Evolutionary conservation across 2,329 filamentous ascomycete species (phyloP).

Genomic region (Penicillium brasilianum): DNA sequence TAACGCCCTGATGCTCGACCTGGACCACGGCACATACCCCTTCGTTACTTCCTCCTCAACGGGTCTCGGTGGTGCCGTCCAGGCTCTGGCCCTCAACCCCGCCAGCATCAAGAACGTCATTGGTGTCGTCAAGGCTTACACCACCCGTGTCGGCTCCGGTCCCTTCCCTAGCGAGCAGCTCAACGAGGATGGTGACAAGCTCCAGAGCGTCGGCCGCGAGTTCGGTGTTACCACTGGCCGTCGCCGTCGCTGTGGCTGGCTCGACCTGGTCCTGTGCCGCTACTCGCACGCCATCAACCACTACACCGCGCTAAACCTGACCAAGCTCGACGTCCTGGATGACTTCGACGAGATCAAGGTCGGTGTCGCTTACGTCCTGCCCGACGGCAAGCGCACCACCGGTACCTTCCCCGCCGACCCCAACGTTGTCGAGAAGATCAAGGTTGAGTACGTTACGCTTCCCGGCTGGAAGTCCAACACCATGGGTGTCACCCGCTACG

Average conservation of each 20-base stretch:
- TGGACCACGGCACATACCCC: conserved; percentile 59
- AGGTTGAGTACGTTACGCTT: conserved; percentile 64
- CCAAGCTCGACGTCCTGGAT: conserved; percentile 68
- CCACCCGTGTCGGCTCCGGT: conserved; percentile 63
- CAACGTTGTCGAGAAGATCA: conserved; percentile 56
- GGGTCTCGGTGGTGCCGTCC: conserved; percentile 57
- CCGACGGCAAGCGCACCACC: conserved; percentile 55
- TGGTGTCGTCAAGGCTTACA: conserved; percentile 70
- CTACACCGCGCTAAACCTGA: conserved; percentile 64
- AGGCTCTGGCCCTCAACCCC: conserved; percentile 64
- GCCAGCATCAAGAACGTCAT: conserved; percentile 62
- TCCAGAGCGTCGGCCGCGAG: conserved; percentile 62
- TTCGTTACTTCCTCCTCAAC: conserved; percentile 56
- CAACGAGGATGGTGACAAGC: conserved; percentile 61
- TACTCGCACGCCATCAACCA: conserved; percentile 63
- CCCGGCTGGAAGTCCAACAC: conserved; percentile 67
- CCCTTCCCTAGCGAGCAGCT: conserved; percentile 68
- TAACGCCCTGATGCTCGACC: conserved; percentile 67
- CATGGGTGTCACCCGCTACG: conserved; percentile 61
- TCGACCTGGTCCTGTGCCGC: conserved; percentile 68
- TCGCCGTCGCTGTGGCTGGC: conserved; percentile 67
- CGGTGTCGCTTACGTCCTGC: conserved; percentile 61
- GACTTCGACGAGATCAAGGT: conserved; percentile 68
- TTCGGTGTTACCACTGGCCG: conserved; percentile 65
- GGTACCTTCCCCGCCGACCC: conserved; percentile 64